Percentiles rank a stretch among this genome's conserved stretches.
Conservation (phyloP, 2,329 filamentous ascomycete species). For the Cordyceps javanica region DNA sequence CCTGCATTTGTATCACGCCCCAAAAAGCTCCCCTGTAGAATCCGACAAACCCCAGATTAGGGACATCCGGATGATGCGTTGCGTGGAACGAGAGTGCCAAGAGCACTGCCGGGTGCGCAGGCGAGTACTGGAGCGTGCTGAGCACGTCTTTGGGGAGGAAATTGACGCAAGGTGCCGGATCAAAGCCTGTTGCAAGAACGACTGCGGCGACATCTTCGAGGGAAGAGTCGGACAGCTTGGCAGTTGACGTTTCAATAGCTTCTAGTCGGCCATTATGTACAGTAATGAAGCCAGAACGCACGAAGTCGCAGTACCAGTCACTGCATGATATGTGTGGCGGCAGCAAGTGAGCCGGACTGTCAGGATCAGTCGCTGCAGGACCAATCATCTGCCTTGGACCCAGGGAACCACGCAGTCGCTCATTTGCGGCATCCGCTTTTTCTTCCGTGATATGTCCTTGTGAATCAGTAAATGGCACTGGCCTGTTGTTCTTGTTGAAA, state of each 20-base stretch:
- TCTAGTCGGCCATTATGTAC: conserved; percentile 42
- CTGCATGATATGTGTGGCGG: conserved; percentile 64
- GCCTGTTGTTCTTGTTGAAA: conserved; percentile 62
- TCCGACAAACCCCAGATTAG: conserved; percentile 69
- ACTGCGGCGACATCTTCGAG: conserved; percentile 58
- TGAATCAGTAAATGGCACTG: conserved; percentile 51
- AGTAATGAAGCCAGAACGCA: conserved; percentile 56
- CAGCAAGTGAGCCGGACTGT: conserved; percentile 34
- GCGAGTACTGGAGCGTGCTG: conserved; percentile 50
- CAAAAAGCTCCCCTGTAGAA: conserved; percentile 82
- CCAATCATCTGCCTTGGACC: conserved; percentile 51
- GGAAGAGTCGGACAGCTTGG: conserved; percentile 24
- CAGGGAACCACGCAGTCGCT: conserved; percentile 40
- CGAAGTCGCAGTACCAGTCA: conserved; percentile 68
- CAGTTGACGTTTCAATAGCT: conserved; percentile 29
- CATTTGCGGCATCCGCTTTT: conserved; percentile 48
- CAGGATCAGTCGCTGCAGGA: conserved; percentile 35
- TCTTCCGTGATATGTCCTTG: conserved; percentile 59
- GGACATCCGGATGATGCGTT: conserved; percentile 53
- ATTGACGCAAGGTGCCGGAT: conserved; percentile 54
- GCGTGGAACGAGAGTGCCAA: conserved; percentile 63
- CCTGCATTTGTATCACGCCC: conserved; percentile 85
- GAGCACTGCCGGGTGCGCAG: conserved; percentile 49
- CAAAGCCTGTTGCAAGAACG: conserved; percentile 71
- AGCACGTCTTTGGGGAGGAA: conserved; percentile 56